Evolutionary conservation across 192 early-diverging fungal species (phyloP).

Genomic region (Backusella psychrophila): DNA sequence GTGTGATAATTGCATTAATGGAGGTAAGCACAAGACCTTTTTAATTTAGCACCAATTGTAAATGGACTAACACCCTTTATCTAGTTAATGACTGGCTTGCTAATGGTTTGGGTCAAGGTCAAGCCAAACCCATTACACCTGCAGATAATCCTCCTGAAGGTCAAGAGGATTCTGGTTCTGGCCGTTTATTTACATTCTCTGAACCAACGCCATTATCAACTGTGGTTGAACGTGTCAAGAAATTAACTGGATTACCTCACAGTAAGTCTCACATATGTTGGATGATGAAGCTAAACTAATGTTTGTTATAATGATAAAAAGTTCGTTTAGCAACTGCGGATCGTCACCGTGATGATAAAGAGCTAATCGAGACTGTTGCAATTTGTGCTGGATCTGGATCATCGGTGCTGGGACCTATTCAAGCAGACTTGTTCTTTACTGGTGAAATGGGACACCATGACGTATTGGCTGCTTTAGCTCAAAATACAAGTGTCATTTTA

Average conservation of each 20-base stretch:
- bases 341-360: conserved; percentile 36
- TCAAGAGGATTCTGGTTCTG: conserved; percentile 58
- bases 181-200: conserved; percentile 58
- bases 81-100: conserved; percentile 93
- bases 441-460: conserved; percentile 98
- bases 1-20: conserved; percentile 74
- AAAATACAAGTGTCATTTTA: conserved; percentile 80
- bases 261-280: conserved; percentile 36
- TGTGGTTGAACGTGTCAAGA: conserved; percentile 63
- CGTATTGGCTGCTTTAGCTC: conserved; percentile 76
- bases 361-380: conserved; percentile 70
- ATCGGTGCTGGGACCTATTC: conserved; percentile 54
- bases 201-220: conserved; percentile 47
- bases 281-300: background rate
- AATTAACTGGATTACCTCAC: conserved; percentile 61
- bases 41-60: background rate
- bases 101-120: conserved; percentile 54
- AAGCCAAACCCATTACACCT: conserved; percentile 34
- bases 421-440: conserved; percentile 83
- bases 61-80: background rate
- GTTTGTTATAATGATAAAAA: conserved; percentile 15
- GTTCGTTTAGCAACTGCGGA: conserved; percentile 73
- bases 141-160: conserved; percentile 53
- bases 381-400: conserved; percentile 92
- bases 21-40: conserved; percentile 43